phyloP scores from a whole-genome alignment of 306 rosid genomes.

The Citrullus amarus region DNA sequence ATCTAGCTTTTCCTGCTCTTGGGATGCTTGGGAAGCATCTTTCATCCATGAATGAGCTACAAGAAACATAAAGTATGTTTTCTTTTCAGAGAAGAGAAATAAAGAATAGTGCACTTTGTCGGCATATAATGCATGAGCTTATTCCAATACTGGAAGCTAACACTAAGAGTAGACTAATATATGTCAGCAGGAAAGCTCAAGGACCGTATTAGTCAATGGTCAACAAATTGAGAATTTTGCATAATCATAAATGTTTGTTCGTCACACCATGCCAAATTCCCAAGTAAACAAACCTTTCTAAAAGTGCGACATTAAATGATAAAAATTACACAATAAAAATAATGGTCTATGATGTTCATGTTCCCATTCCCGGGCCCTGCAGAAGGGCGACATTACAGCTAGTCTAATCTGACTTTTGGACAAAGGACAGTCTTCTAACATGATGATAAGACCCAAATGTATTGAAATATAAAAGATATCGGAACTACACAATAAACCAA shows the following conservation, averaged over 20 bases:
- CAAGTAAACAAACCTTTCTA: not conserved
- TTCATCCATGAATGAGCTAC: conserved; percentile 67
- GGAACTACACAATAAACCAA: no score
- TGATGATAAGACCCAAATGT: not conserved
- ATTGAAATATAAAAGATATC: no score
- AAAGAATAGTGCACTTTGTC: not conserved
- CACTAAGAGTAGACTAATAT: not conserved
- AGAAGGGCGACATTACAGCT: not conserved
- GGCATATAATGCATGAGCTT: not conserved
- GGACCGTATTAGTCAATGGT: not conserved
- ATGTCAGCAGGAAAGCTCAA: not conserved
- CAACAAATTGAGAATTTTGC: not conserved
- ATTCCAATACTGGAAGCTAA: not conserved
- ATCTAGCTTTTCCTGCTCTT: conserved; percentile 20
- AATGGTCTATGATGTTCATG: not conserved
- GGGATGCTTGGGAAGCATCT: conserved; percentile 11
- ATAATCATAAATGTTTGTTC: not conserved
- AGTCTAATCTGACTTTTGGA: not conserved
- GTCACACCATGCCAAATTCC: not conserved
- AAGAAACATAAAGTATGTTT: not conserved
- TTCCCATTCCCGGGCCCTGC: not conserved
- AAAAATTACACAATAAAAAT: not conserved
- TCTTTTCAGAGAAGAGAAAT: not conserved
- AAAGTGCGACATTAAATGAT: not conserved
- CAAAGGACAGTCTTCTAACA: not conserved